phyloP scores from a whole-genome alignment of 768 basidiomycete species.

The Rhodotorula babjevae region DNA sequence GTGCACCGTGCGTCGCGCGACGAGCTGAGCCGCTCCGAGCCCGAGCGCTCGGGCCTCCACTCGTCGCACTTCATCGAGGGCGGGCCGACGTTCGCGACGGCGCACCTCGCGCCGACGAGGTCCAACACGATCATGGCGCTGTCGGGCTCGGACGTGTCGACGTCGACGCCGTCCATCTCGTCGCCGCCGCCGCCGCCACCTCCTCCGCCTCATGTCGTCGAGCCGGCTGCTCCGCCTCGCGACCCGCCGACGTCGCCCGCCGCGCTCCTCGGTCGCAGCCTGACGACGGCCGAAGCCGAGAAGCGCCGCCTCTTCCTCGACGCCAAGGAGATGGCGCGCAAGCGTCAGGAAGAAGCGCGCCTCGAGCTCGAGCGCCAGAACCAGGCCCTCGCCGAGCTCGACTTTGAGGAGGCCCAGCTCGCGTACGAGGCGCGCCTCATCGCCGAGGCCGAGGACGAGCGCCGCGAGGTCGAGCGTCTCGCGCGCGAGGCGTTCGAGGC shows the following conservation, averaged over 20 bases:
- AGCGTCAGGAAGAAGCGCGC: constrained; percentile 26
- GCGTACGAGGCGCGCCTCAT: constrained; percentile 16
- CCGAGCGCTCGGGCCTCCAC: background rate
- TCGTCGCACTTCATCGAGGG: background rate
- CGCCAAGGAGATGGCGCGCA: constrained; percentile 21
- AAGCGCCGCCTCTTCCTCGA: constrained; percentile 31
- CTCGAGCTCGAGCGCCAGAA: constrained; percentile 27
- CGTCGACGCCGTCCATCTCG: background rate
- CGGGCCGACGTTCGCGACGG: background rate
- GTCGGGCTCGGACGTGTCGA: constrained; percentile 20
- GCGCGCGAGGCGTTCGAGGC: constrained; percentile 5
- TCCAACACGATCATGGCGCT: constrained; percentile 17
- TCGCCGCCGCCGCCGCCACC: background rate
- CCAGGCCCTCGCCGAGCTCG: constrained; percentile 18
- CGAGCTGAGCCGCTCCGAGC: background rate
- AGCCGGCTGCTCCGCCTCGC: background rate
- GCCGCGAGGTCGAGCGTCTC: constrained; percentile 7
- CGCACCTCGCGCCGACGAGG: background rate
- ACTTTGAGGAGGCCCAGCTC: constrained; percentile 26
- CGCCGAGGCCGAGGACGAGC: constrained; percentile 12
- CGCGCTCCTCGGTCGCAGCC: constrained; percentile 18
- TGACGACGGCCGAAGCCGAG: constrained; percentile 28
- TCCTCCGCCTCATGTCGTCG: background rate
- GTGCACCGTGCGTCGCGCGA: background rate
- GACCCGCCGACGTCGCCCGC: background rate